These are phyloP conservation scores for Phytopythium ostracodes DNA, from an alignment of 352 stramenopile genomes.

Conservation along the genomic window DNA sequence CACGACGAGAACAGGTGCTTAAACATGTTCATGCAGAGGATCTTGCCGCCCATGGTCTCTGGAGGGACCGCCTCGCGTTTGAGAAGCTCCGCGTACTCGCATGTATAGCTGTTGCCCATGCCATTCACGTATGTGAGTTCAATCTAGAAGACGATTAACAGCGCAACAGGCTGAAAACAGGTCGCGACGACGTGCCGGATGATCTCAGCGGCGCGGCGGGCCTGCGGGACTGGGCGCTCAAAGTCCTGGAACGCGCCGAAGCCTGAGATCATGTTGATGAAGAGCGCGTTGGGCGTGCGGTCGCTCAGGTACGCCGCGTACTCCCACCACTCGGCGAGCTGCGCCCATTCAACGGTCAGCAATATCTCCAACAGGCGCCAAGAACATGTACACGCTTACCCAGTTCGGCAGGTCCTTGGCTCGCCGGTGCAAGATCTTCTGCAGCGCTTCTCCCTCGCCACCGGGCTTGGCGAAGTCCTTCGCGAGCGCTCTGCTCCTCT, in stretches of 20 bases:
- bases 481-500: conserved; percentile 29
- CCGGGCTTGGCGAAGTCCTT: conserved; percentile 44
- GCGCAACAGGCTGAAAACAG: not conserved
- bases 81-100: conserved; percentile 86
- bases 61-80: conserved; percentile 72
- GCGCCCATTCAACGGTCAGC: conserved; percentile 1
- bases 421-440: conserved; percentile 44
- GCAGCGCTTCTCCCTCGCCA: conserved; percentile 42
- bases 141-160: conserved; percentile 31
- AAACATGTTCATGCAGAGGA: conserved; percentile 90
- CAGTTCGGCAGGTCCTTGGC: conserved; percentile 48
- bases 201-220: conserved; percentile 51
- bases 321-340: conserved; percentile 93
- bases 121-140: too few species aligned
- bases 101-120: conserved; percentile 44
- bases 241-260: conserved; percentile 93
- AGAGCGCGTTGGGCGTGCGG: conserved; percentile 82
- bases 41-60: conserved; percentile 86
- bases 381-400: conserved; percentile 19
- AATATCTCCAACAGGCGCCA: not conserved
- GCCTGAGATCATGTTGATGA: conserved; percentile 94
- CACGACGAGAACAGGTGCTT: conserved; percentile 88
- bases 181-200: conserved; percentile 26
- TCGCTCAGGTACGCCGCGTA: conserved; percentile 76
- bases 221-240: conserved; percentile 52